Evolutionary conservation across 2,329 filamentous ascomycete species (phyloP).

Genomic region (Diaporthe destruens): DNA sequence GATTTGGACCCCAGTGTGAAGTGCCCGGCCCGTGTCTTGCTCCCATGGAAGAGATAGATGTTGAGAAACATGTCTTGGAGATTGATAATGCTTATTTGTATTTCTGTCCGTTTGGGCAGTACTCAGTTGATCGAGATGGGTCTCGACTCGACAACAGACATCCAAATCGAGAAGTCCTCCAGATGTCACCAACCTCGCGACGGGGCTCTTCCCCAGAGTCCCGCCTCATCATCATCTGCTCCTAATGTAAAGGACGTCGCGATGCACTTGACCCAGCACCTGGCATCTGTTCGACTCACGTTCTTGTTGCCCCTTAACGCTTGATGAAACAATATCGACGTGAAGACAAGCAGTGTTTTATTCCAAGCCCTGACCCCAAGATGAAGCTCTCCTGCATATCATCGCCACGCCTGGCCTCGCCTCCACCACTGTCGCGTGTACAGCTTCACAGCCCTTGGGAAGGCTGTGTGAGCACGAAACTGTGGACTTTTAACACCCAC

Average conservation of each 20-base stretch:
- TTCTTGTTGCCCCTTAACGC: neutral
- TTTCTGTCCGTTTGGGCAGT: neutral
- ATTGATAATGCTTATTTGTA: neutral
- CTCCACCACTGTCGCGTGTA: conserved; percentile 1
- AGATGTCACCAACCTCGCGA: neutral
- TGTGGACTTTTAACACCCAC: too few species aligned
- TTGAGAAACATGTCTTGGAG: neutral
- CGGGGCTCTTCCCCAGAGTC: neutral
- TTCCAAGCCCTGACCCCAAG: neutral
- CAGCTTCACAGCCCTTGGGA: neutral
- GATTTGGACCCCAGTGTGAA: neutral
- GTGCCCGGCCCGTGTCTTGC: neutral
- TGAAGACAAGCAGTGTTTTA: neutral
- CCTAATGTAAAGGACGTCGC: neutral
- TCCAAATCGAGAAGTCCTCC: neutral
- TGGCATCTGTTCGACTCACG: neutral
- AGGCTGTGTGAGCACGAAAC: neutral
- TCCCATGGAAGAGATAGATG: neutral
- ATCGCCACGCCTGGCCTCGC: neutral
- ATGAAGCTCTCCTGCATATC: neutral
- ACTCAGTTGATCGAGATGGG: conserved; percentile 18
- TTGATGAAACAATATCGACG: neutral
- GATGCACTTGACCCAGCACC: neutral
- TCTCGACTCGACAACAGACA: conserved; percentile 6
- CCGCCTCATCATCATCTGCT: neutral